Conservation (phyloP, 768 basidiomycete genomes). For the Tephrocybe sp. region DNA sequence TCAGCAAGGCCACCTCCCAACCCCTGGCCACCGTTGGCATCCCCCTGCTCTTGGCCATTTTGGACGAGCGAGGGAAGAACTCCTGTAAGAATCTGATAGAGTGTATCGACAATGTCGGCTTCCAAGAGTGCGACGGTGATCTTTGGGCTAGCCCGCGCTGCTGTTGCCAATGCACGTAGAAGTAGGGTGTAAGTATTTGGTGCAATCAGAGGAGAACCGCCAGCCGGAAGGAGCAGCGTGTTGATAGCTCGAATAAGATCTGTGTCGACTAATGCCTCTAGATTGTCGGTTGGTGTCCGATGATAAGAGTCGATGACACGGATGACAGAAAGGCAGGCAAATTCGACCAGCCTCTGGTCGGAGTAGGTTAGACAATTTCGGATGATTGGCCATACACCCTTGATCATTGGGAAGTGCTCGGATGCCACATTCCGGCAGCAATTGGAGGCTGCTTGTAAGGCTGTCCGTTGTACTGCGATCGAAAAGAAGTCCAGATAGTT, state of each 20-base stretch:
- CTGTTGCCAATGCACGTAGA: conserved; percentile 83
- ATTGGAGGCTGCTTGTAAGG: conserved; percentile 94
- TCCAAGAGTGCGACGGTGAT: conserved; percentile 86
- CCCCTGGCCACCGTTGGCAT: conserved; percentile 66
- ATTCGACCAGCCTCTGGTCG: conserved; percentile 97
- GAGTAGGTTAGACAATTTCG: conserved; percentile 89
- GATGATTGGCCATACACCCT: conserved; percentile 89
- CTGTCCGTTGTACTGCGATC: conserved; percentile 95
- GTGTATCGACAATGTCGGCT: conserved; percentile 87
- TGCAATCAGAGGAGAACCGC: conserved; percentile 83
- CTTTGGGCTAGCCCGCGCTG: conserved; percentile 84
- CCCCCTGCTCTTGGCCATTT: conserved; percentile 59
- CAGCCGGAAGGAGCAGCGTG: conserved; percentile 80
- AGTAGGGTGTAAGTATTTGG: conserved; percentile 87
- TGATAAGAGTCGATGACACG: conserved; percentile 92
- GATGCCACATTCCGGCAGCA: conserved; percentile 91
- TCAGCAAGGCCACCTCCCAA: conserved; percentile 88
- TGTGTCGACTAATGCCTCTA: conserved; percentile 82
- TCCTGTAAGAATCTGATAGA: conserved; percentile 95
- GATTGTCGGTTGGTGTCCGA: conserved; percentile 78
- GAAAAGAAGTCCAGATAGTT: conserved; percentile 99
- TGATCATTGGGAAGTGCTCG: conserved; percentile 89
- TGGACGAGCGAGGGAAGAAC: conserved; percentile 73
- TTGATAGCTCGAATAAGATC: conserved; percentile 84
- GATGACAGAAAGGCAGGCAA: conserved; percentile 92